Conservation (phyloP, 1,284 basidiomycete species). For the Ganoderma lingzhi region DNA sequence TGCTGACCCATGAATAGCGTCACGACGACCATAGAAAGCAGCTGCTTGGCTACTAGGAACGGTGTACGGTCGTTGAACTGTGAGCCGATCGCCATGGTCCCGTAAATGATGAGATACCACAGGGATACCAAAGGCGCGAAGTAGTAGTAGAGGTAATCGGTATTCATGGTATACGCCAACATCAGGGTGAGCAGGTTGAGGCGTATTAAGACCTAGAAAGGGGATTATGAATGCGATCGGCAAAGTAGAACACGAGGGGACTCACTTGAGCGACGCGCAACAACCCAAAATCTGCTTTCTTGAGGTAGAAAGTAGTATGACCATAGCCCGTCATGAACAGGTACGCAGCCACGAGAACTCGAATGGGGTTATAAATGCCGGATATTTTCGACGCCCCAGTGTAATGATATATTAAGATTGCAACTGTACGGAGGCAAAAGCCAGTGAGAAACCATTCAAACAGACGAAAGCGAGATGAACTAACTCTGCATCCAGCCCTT, state of each 20-base stretch:
- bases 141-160: conserved; percentile 89
- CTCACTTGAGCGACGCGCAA: conserved; percentile 73
- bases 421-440: conserved; percentile 56
- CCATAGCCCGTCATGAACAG: conserved; percentile 85
- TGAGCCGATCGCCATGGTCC: conserved; percentile 76
- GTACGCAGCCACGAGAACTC: conserved; percentile 88
- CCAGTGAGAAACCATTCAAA: neutral
- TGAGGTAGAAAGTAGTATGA: conserved; percentile 81
- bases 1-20: conserved; percentile 73
- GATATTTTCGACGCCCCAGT: conserved; percentile 87
- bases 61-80: conserved; percentile 75
- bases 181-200: conserved; percentile 85
- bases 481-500: conserved; percentile 96
- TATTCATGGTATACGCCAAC: conserved; percentile 90
- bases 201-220: conserved; percentile 74
- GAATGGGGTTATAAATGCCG: conserved; percentile 90
- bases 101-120: conserved; percentile 89
- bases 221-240: neutral
- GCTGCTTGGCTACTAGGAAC: conserved; percentile 78
- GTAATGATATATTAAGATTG: conserved; percentile 91
- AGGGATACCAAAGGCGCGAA: conserved; percentile 84
- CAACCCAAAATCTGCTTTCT: conserved; percentile 87
- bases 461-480: conserved; percentile 36
- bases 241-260: conserved; percentile 3
- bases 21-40: conserved; percentile 66